Conservation (phyloP, 2,329 filamentous ascomycete genomes). For the Knufia fluminis region DNA sequence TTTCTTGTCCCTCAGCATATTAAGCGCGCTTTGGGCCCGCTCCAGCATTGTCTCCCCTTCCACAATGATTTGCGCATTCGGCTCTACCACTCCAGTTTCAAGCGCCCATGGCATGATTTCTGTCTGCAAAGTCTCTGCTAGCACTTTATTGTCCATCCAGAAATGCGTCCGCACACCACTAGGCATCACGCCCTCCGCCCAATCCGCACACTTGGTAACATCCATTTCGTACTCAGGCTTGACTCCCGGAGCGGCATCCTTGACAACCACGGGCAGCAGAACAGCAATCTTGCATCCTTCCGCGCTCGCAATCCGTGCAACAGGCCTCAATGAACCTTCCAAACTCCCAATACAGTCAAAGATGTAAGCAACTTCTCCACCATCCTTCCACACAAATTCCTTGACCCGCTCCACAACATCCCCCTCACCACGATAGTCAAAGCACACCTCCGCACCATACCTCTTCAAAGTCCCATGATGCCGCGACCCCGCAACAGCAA, state of each 20-base stretch:
- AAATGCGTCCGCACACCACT: constrained; percentile 49
- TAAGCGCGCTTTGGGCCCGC: constrained; percentile 35
- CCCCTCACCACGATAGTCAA: constrained; percentile 26
- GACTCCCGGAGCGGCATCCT: constrained; percentile 38
- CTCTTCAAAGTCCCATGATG: constrained; percentile 26
- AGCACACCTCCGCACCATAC: constrained; percentile 24
- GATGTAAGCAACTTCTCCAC: constrained; percentile 34
- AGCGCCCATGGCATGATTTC: constrained; percentile 47
- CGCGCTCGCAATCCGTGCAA: constrained; percentile 42
- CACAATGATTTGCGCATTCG: constrained; percentile 34
- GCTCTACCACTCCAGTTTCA: constrained; percentile 31
- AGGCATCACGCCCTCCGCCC: constrained; percentile 45
- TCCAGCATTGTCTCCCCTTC: constrained; percentile 36
- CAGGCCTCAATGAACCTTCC: constrained; percentile 38
- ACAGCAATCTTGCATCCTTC: constrained; percentile 46
- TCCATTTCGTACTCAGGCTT: constrained; percentile 49
- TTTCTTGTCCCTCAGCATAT: constrained; percentile 35
- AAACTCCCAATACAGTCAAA: constrained; percentile 50
- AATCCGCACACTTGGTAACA: constrained; percentile 35
- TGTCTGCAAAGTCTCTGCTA: constrained; percentile 46
- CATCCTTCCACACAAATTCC: constrained; percentile 18
- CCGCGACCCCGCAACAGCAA: constrained; percentile 26
- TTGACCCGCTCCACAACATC: constrained; percentile 19
- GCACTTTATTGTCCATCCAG: constrained; percentile 45
- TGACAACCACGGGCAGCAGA: constrained; percentile 51